Conservation (phyloP, 1,139 yeast genomes). For the Candida pseudocylindracea region DNA sequence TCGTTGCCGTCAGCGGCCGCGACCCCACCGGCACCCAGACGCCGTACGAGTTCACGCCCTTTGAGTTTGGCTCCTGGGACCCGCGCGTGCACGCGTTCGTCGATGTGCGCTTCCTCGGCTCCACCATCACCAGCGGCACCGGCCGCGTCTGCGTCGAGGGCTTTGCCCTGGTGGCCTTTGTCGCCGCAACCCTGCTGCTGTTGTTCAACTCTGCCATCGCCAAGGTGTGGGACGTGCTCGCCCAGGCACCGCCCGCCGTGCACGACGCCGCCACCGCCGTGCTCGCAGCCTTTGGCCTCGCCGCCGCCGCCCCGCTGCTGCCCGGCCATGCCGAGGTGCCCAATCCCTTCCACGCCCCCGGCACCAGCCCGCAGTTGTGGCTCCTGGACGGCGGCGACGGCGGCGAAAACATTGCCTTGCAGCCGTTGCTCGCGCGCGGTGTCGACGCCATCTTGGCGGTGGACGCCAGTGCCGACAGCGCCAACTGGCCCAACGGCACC, state of each 20-base stretch:
- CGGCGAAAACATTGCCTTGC: conserved; percentile 20
- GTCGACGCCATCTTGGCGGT: conserved; percentile 14
- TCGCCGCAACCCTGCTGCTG: not conserved
- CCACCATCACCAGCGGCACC: not conserved
- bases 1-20: not conserved
- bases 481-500: conserved; percentile 17
- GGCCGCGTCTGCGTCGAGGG: not conserved
- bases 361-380: conserved; percentile 3
- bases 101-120: not conserved
- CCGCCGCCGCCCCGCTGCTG: not conserved
- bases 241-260: not conserved
- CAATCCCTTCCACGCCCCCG: conserved; percentile 1
- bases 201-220: not conserved
- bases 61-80: conserved; percentile 1
- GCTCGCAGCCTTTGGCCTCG: not conserved
- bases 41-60: conserved; percentile 1
- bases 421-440: conserved; percentile 12
- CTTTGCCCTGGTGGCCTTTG: not conserved
- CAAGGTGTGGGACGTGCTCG: not conserved
- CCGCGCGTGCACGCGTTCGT: not conserved
- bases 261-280: not conserved
- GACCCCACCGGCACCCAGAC: not conserved
- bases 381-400: conserved; percentile 23
- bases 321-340: not conserved
- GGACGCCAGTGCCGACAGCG: conserved; percentile 16